Base-by-base conservation (phyloP, 2,329 filamentous ascomycete species). In the Stagonosporopsis chrysanthemi region DNA sequence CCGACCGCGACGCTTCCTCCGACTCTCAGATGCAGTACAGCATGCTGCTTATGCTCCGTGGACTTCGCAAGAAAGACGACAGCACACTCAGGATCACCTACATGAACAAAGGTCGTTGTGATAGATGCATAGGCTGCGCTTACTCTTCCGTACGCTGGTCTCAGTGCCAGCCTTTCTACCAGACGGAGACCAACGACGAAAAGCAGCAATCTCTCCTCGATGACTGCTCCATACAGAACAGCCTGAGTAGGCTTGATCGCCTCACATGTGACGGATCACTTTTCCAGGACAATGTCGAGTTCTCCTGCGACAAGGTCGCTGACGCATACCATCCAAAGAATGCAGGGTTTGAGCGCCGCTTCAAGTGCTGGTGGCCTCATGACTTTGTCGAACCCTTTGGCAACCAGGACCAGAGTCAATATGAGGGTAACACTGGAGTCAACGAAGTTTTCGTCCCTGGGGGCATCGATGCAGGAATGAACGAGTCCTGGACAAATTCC, bases 291-390 rank as follows among this genome's bases (percentile, higher is more conserved):
- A 47, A 53, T 11, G 9, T 2, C 0, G 33, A 31, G n/a, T 54
- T 54, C 29, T 47, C 51, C 6, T 57, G 54, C 17, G 48, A 52
- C 1, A 12, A 23, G 12, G 15, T 57, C 8, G 2, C 31, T 0
- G 17, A 33, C 5, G 15, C 23, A 12, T 57, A 44, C 6, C 6
- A 15, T 4, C 17, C 17, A 1, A 39, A 39, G 24, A 14, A 24
- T 22, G 43, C 43, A 12, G 54, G 48, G 2, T 52, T 40, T 4
- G 43, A 57, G 39, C 54, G 54, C 6, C 33, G 22, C 3, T 57
- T 57, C 22, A 17, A 23, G 4, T 57, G 54, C 14, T 57, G 43
- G 48, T 57, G 54, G 54, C 48, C 47, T 1, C 22, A 46, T 17
- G 53, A 56, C 29, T 56, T 56, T 11, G 33, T 24, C 2, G 38